phyloP scores from a whole-genome alignment of 495 filamentous ascomycete species.

The Talaromyces adpressus region DNA sequence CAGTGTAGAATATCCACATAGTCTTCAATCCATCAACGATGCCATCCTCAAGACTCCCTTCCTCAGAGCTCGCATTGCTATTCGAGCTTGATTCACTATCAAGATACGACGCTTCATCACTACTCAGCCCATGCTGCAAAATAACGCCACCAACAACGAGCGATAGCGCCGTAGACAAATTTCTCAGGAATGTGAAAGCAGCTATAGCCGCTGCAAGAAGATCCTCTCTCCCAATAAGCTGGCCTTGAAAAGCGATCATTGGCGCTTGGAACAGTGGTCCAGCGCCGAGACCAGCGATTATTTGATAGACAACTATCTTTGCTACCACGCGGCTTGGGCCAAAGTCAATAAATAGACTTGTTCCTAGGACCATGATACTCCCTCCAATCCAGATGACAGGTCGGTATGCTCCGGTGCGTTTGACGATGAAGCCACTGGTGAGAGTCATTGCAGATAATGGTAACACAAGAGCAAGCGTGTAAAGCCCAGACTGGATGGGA shows the following conservation, averaged over 20 bases:
- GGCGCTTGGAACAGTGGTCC: conserved; percentile 61
- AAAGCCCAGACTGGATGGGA: conserved; percentile 64
- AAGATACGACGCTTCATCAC: conserved; percentile 29
- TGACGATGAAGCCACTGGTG: conserved; percentile 40
- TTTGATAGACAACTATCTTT: conserved; percentile 52
- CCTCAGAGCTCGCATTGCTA: conserved; percentile 9
- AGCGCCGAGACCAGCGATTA: conserved; percentile 48
- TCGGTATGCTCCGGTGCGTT: conserved; percentile 43
- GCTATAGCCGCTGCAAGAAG: conserved; percentile 33
- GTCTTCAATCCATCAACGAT: conserved; percentile 51
- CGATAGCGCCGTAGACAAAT: conserved; percentile 28
- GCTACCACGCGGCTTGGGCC: conserved; percentile 42
- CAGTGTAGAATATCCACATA: conserved; percentile 65
- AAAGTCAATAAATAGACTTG: conserved; percentile 58
- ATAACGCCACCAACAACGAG: conserved; percentile 39
- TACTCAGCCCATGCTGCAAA: conserved; percentile 20
- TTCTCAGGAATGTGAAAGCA: conserved; percentile 30
- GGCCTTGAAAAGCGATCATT: conserved; percentile 38
- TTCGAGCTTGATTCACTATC: conserved; percentile 22
- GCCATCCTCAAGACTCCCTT: conserved; percentile 31
- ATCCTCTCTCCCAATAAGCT: conserved; percentile 14
- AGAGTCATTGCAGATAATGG: conserved; percentile 49
- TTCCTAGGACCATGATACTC: conserved; percentile 54
- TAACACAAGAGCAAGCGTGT: conserved; percentile 60
- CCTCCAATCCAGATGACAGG: conserved; percentile 51